phyloP scores from a whole-genome alignment of 371 early-diverging fungal genomes.

The Mucor ambiguus region DNA sequence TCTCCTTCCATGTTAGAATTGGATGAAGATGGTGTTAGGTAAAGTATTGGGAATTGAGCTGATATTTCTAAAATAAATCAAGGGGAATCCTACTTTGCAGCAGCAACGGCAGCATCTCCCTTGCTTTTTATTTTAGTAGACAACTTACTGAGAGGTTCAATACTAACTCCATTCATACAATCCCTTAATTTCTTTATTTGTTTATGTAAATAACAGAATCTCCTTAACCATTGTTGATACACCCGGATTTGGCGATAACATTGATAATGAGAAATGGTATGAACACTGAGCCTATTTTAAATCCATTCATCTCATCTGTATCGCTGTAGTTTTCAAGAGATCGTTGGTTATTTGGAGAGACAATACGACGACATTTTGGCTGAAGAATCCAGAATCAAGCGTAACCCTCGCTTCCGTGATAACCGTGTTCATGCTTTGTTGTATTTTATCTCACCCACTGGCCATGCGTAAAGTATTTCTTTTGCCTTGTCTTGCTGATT shows the following conservation, averaged over 20 bases:
- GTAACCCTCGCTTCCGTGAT: constrained; percentile 97
- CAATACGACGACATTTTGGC: constrained; percentile 96
- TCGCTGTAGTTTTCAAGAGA: constrained; percentile 73
- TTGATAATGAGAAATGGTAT: constrained; percentile 79
- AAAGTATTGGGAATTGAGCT: constrained; percentile 14
- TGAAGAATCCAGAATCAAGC: constrained; percentile 92
- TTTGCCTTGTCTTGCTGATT: neutral
- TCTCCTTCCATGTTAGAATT: constrained; percentile 59
- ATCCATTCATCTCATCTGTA: neutral
- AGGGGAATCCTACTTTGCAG: constrained; percentile 11
- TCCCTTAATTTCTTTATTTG: constrained; percentile 4
- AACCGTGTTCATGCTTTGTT: constrained; percentile 97
- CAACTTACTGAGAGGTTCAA: neutral
- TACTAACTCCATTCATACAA: neutral
- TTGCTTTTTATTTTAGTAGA: constrained; percentile 6
- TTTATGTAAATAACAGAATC: constrained; percentile 11
- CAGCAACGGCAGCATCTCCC: constrained; percentile 4
- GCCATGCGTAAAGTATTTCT: constrained; percentile 72
- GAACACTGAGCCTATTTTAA: neutral
- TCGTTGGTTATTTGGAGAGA: constrained; percentile 90
- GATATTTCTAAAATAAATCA: constrained; percentile 6
- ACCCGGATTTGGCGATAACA: constrained; percentile 96
- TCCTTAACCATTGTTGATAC: constrained; percentile 85
- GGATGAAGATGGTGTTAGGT: constrained; percentile 94
- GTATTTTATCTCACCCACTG: constrained; percentile 97